Base-by-base conservation (phyloP, 805 yeast genomes). In the Gaillardinia entomophila region DNA sequence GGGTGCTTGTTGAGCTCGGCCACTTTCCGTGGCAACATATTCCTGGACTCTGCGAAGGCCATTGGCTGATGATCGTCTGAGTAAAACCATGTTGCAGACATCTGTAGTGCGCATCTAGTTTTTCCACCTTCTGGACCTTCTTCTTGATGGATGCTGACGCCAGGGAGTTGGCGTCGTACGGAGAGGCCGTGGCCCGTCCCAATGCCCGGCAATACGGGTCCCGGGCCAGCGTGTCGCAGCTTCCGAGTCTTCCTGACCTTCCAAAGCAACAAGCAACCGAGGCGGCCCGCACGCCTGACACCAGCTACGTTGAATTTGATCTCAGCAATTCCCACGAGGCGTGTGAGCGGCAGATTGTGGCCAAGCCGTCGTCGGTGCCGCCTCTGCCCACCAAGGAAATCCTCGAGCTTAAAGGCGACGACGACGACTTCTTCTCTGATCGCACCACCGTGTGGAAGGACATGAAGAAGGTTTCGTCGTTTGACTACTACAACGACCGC, bases 71-170 rank as follows among this genome's bases (percentile, higher is more conserved):
- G 77, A 80, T 82, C 95, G 92, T 79, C 86, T 85, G 96, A 90
- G 97, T 88, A 85, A 85, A 89, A 89, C 97, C 97, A 89, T 90
- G 95, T 87, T 79, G 97, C 95, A 69, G 60, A 90, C 97, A 19
- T 19, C 6, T 19, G 22, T 19, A 19, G 22, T 19, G 22, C 22
- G 22, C 22, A 10, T 6, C 6, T 19, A 6, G 22, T 19, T n/a
- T n/a, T n/a, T n/a, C n/a, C n/a, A n/a, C n/a, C n/a, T n/a, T n/a
- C n/a, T n/a, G n/a, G n/a, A n/a, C n/a, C n/a, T n/a, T n/a, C n/a
- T n/a, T n/a, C n/a, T n/a, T n/a, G n/a, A n/a, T n/a, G n/a, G n/a
- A n/a, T n/a, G n/a, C n/a, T n/a, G n/a, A n/a, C n/a, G n/a, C n/a
- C n/a, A n/a, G n/a, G n/a, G n/a, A n/a, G n/a, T n/a, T n/a, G n/a